These are phyloP conservation scores for Rhizopus delemar DNA, from an alignment of 371 early-diverging fungal genomes.

Conservation along the genomic window DNA sequence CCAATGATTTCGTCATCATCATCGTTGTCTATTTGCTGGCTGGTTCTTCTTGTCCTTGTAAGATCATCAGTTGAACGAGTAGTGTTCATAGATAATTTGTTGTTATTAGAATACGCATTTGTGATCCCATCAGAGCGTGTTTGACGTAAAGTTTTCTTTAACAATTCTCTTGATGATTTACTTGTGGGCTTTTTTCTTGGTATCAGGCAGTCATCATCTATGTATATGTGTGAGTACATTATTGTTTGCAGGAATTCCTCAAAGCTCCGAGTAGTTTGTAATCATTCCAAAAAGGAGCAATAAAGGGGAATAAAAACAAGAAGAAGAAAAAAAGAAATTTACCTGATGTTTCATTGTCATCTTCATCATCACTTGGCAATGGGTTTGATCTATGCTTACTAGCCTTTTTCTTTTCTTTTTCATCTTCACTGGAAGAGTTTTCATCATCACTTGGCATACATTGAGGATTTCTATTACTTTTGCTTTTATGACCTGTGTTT, in stretches of 20 bases:
- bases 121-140: neutral
- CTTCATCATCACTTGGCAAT: constrained; percentile 46
- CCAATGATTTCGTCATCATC: neutral
- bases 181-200: neutral
- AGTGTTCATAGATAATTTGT: neutral
- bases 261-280: neutral
- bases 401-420: constrained; percentile 16
- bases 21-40: neutral
- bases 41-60: neutral
- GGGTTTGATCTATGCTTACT: constrained; percentile 12
- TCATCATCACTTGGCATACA: constrained; percentile 50
- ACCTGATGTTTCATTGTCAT: constrained; percentile 7
- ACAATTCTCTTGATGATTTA: neutral
- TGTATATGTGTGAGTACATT: neutral
- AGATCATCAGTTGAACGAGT: neutral
- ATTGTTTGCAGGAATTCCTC: neutral
- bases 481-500: constrained; percentile 2
- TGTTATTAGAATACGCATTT: neutral
- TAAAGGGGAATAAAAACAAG: neutral
- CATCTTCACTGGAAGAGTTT: constrained; percentile 29
- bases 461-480: constrained; percentile 33
- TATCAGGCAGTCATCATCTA: neutral
- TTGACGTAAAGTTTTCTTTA: neutral
- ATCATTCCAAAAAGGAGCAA: neutral
- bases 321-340: neutral